phyloP scores from a whole-genome alignment of 1,284 basidiomycete species.

The Pulchroboletus neoregius region DNA sequence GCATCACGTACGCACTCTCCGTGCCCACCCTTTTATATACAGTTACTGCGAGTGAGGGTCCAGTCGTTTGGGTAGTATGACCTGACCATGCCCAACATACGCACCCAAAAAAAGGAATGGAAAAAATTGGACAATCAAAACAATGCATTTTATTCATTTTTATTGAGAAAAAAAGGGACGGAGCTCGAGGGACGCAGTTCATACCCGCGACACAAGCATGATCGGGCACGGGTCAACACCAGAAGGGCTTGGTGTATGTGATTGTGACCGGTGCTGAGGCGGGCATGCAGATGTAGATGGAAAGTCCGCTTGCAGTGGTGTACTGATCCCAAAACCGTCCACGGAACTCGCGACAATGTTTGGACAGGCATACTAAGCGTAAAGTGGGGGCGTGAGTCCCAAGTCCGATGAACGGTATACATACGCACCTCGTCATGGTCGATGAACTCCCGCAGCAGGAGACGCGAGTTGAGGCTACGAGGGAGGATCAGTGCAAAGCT shows the following conservation, averaged over 20 bases:
- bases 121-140: not conserved
- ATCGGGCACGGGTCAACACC: slow-evolving; percentile 14
- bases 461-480: slow-evolving; percentile 30
- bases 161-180: too few species aligned
- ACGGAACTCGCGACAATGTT: slow-evolving; percentile 25
- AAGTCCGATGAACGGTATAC: not conserved
- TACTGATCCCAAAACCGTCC: slow-evolving; percentile 18
- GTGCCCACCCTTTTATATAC: too few species aligned
- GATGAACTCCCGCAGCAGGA: slow-evolving; percentile 28
- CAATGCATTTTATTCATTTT: not conserved
- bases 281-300: slow-evolving; percentile 11
- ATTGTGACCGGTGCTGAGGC: not conserved
- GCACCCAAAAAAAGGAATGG: not conserved
- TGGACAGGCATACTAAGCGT: slow-evolving; percentile 19
- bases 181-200: not conserved
- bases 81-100: not conserved
- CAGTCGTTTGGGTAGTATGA: too few species aligned
- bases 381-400: not conserved
- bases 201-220: slow-evolving; percentile 17
- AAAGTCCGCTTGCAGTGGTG: slow-evolving; percentile 10
- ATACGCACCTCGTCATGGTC: slow-evolving; percentile 26
- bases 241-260: not conserved
- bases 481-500: not conserved
- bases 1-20: too few species aligned
- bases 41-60: too few species aligned